phyloP scores from a whole-genome alignment of 192 early-diverging fungal species.

The Rhizophagus clarus region DNA sequence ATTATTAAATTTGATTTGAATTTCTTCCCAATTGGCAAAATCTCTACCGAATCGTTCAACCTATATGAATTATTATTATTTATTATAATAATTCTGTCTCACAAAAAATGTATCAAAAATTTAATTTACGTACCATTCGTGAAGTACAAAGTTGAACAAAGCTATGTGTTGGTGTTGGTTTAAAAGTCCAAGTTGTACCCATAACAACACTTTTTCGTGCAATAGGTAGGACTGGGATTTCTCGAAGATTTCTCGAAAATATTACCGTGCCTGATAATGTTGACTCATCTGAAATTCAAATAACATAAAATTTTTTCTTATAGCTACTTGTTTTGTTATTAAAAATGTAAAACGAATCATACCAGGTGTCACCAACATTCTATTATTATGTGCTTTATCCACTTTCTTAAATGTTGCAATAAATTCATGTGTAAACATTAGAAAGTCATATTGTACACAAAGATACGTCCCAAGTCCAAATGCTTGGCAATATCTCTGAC shows the following conservation, averaged over 20 bases:
- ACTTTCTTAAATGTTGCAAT: slow-evolving; percentile 81
- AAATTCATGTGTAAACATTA: slow-evolving; percentile 95
- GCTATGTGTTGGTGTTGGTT: slow-evolving; percentile 55
- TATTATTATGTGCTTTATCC: slow-evolving; percentile 50
- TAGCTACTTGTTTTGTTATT: slow-evolving; percentile 3
- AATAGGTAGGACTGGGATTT: slow-evolving; percentile 75
- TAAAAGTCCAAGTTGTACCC: slow-evolving; percentile 91
- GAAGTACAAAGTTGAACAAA: slow-evolving; percentile 77
- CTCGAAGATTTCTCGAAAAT: slow-evolving; percentile 43
- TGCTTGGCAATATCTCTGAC: slow-evolving; percentile 85
- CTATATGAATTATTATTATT: slow-evolving; percentile 9
- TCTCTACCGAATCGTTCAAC: slow-evolving; percentile 88
- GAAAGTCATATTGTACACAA: slow-evolving; percentile 87
- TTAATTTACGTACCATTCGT: slow-evolving; percentile 58
- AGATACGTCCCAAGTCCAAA: slow-evolving; percentile 88
- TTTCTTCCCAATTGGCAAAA: slow-evolving; percentile 77
- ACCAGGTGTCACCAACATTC: slow-evolving; percentile 52
- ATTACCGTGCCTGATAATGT: slow-evolving; percentile 20
- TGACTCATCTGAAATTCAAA: slow-evolving; percentile 35
- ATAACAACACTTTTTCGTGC: slow-evolving; percentile 84
- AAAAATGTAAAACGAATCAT: slow-evolving; percentile 14
- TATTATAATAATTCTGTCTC: neutral
- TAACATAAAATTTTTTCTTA: slow-evolving; percentile 11
- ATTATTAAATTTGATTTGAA: slow-evolving; percentile 55
- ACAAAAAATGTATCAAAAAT: neutral